phyloP scores from a whole-genome alignment of 73 alveolate species.

The Paramecium caudatum region DNA sequence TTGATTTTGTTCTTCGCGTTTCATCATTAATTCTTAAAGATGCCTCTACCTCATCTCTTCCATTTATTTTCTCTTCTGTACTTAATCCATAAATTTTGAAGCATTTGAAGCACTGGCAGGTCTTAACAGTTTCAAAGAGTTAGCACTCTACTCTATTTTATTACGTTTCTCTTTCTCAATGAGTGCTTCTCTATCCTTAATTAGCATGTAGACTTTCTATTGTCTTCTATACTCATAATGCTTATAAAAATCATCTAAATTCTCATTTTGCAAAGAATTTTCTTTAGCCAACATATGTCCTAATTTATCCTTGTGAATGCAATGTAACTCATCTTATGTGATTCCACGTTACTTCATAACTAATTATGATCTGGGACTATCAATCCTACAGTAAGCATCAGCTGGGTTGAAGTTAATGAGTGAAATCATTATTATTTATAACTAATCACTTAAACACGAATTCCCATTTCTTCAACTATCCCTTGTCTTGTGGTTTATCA shows the following conservation, averaged over 20 bases:
- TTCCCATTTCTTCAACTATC: slow-evolving; percentile 54
- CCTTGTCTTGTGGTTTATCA: neutral
- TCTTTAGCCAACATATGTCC: neutral
- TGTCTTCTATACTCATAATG: slow-evolving; percentile 62
- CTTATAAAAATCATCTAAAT: slow-evolving; percentile 58
- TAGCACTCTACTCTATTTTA: slow-evolving; percentile 11
- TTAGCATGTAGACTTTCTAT: slow-evolving; percentile 10
- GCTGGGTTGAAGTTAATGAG: slow-evolving; percentile 60
- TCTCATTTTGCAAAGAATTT: slow-evolving; percentile 32
- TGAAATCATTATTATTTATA: slow-evolving; percentile 33
- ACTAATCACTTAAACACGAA: slow-evolving; percentile 31
- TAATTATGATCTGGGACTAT: slow-evolving; percentile 37
- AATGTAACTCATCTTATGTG: neutral
- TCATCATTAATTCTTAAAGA: neutral
- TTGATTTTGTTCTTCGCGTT: slow-evolving; percentile 20
- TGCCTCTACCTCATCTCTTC: slow-evolving; percentile 33
- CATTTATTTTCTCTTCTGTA: slow-evolving; percentile 42
- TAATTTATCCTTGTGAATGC: neutral
- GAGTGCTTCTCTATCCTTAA: slow-evolving; percentile 53
- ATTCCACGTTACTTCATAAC: slow-evolving; percentile 48
- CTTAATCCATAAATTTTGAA: slow-evolving; percentile 56
- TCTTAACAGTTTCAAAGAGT: slow-evolving; percentile 12
- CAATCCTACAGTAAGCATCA: neutral
- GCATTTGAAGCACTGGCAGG: neutral
- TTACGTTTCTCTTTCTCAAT: slow-evolving; percentile 48